A percentile compares a stretch with the other conserved stretches of the same genome.
Conservation (phyloP, 2,329 filamentous ascomycete species). For the Graphiopsis chlorocephala region DNA sequence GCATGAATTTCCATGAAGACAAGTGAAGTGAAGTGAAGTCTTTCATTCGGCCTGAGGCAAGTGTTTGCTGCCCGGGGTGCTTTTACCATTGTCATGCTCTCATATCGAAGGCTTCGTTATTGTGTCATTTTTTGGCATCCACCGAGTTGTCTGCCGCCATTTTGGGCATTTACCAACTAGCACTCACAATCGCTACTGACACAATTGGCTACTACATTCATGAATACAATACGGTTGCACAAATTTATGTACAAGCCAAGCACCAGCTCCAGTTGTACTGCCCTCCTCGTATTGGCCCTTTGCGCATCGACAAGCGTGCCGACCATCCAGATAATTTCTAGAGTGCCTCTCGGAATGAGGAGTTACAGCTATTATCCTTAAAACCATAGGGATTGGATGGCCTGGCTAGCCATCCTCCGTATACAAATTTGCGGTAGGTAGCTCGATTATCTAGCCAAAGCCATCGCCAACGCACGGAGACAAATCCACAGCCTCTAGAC, state of each 20-base stretch:
- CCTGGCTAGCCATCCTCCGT: neutral
- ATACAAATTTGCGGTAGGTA: neutral
- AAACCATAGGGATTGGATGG: neutral
- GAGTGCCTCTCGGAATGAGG: neutral
- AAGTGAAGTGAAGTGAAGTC: conserved; percentile 6
- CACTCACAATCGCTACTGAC: no score
- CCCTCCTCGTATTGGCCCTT: neutral
- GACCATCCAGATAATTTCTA: neutral
- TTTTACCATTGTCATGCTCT: neutral
- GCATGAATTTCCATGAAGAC: neutral
- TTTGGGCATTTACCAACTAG: no score
- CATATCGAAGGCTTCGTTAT: neutral
- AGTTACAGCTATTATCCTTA: neutral
- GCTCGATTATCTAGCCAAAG: neutral
- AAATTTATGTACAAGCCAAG: neutral
- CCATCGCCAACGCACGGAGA: neutral
- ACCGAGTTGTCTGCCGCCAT: no score
- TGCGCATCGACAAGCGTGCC: neutral
- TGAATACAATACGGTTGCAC: neutral
- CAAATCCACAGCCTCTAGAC: neutral
- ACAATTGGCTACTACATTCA: no score
- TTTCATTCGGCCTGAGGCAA: neutral
- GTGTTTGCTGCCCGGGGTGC: neutral
- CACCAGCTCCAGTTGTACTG: neutral
- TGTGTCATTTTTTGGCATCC: no score